Conservation (phyloP, 2,329 filamentous ascomycete species). For the Akanthomyces lecanii region DNA sequence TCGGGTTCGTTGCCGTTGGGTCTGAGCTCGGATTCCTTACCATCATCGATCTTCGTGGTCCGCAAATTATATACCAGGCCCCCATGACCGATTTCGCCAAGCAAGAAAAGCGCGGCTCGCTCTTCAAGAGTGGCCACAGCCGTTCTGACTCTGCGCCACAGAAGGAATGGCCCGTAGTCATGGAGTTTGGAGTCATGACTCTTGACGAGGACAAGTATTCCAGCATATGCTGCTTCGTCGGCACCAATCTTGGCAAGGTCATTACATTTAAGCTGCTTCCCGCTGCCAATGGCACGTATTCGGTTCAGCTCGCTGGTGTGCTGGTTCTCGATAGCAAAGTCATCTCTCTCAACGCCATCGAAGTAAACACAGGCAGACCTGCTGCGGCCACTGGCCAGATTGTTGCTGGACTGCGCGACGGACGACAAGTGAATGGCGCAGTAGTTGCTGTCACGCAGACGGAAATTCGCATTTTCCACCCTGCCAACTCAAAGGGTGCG, state of each 20-base stretch:
- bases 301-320: conserved; percentile 66
- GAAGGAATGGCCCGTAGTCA: conserved; percentile 71
- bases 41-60: conserved; percentile 84
- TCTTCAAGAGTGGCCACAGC: conserved; percentile 48
- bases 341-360: conserved; percentile 73
- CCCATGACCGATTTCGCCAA: conserved; percentile 70
- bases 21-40: conserved; percentile 78
- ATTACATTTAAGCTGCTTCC: conserved; percentile 90
- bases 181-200: conserved; percentile 92
- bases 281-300: conserved; percentile 62
- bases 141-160: conserved; percentile 32
- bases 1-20: conserved; percentile 85
- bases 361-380: conserved; percentile 69
- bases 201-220: conserved; percentile 93
- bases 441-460: conserved; percentile 66
- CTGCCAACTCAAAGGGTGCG: conserved; percentile 80
- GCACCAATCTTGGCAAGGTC: conserved; percentile 78
- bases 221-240: conserved; percentile 87
- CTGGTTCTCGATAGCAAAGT: conserved; percentile 64
- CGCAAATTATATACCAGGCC: conserved; percentile 73
- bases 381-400: conserved; percentile 71
- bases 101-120: conserved; percentile 69
- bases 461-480: conserved; percentile 83
- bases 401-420: conserved; percentile 72
- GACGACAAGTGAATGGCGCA: conserved; percentile 71